Evolutionary conservation across 352 stramenopile species (phyloP).

Genomic region (Peronospora destructor): DNA sequence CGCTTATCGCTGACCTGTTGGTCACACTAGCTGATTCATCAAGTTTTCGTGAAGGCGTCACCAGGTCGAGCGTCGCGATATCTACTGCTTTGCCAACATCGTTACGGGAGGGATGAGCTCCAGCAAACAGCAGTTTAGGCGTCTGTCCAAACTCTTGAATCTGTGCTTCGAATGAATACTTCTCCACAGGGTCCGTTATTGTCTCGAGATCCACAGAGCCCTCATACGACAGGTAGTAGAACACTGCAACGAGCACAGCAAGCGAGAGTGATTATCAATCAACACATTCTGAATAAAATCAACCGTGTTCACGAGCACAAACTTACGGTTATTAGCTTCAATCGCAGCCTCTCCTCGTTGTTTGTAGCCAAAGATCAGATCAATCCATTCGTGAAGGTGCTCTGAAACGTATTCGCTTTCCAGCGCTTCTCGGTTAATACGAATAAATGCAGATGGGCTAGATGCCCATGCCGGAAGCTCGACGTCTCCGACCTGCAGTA

Average conservation of each 20-base stretch:
- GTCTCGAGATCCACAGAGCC: slow-evolving; percentile 80
- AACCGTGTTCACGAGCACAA: neutral
- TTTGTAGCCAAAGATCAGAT: slow-evolving; percentile 81
- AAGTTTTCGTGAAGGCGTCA: slow-evolving; percentile 29
- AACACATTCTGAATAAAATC: neutral
- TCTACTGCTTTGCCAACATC: slow-evolving; percentile 50
- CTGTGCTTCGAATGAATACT: slow-evolving; percentile 90
- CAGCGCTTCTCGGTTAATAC: slow-evolving; percentile 61
- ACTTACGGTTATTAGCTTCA: slow-evolving; percentile 73
- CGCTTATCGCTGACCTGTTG: slow-evolving; percentile 18
- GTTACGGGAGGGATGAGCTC: slow-evolving; percentile 57
- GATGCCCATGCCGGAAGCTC: slow-evolving; percentile 91
- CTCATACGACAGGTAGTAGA: slow-evolving; percentile 87
- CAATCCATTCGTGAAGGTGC: slow-evolving; percentile 77
- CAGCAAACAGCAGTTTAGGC: slow-evolving; percentile 67
- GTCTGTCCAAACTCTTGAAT: slow-evolving; percentile 92
- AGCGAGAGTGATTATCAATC: neutral
- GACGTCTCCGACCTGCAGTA: slow-evolving; percentile 88
- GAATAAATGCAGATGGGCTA: slow-evolving; percentile 71
- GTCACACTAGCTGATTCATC: slow-evolving; percentile 16
- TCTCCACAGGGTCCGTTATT: slow-evolving; percentile 86
- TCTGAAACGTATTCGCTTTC: slow-evolving; percentile 69
- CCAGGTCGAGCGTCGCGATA: slow-evolving; percentile 41
- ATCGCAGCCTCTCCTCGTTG: slow-evolving; percentile 65
- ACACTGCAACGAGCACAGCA: slow-evolving; percentile 40